A percentile compares a stretch with the other conserved stretches of the same genome.
These are phyloP conservation scores for Trypanosoma vivax DNA, from an alignment of 208 protist genomes.

Conservation along the genomic window DNA sequence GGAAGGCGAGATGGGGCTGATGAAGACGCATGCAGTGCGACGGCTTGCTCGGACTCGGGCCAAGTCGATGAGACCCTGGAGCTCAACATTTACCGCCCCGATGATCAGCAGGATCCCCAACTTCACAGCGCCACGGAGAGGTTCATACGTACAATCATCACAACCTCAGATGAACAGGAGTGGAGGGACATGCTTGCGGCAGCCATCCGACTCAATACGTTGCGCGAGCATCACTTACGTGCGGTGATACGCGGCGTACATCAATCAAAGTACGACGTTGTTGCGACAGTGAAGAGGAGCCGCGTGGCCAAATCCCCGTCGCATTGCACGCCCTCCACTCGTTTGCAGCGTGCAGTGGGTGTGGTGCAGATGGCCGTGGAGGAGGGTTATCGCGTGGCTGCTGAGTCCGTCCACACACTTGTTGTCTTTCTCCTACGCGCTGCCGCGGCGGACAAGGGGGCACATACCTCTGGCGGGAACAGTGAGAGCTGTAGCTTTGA, in stretches of 20 bases:
- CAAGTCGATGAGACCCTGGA: conserved; percentile 9
- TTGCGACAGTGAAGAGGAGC: background rate
- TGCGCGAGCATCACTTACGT: conserved; percentile 40
- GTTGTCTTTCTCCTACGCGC: conserved; percentile 11
- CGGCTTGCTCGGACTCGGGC: background rate
- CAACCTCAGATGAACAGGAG: conserved; percentile 37
- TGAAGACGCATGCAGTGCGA: too few species aligned
- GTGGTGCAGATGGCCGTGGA: conserved; percentile 11
- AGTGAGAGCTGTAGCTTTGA: background rate
- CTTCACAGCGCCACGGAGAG: background rate
- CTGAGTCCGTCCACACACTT: conserved; percentile 11
- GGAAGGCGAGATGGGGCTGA: too few species aligned
- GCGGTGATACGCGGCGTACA: conserved; percentile 35
- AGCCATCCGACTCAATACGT: conserved; percentile 41
- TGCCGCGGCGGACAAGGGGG: background rate
- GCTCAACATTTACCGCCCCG: conserved; percentile 5
- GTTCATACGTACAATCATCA: conserved; percentile 41
- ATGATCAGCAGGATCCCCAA: background rate
- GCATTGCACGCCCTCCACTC: conserved; percentile 4
- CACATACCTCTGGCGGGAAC: background rate
- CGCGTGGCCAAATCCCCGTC: background rate
- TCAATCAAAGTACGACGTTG: conserved; percentile 9
- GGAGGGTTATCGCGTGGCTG: conserved; percentile 3
- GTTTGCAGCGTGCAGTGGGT: conserved; percentile 12
- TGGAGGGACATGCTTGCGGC: conserved; percentile 57